Evolutionary conservation across 73 alveolate genomes (phyloP), one percentile per base, ranked within the genome.

Genomic region (Effrenium voratum): DNA sequence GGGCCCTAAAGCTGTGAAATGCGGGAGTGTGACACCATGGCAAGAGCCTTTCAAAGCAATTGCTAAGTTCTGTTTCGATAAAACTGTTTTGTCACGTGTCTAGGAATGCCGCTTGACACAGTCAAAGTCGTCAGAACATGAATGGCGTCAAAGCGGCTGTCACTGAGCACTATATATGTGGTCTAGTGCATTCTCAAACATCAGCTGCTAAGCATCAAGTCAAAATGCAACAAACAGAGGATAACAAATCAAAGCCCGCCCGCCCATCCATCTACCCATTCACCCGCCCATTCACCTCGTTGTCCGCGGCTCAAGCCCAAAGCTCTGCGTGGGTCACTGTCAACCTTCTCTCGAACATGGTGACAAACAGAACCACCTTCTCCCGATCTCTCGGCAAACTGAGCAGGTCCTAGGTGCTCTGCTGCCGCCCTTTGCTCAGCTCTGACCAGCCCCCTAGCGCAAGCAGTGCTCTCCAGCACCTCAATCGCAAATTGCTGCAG

Each of bases 391-490:
- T 4, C 4, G 38, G 76, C 38, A 34, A 63, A 13, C 76, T 4
- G 76, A 13, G 32, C 76, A 15, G 50, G 70, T 82, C 32, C 75
- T 13, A 82, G 75, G 49, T 49, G 73, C 38, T 82, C 75, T 10
- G 49, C 92, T 2, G 45, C 52, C 28, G 75, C 36, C 60, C 60
- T 0, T 19, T 59, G 79, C 5, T 82, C 95, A 66, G 24, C 47
- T 34, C 84, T 55, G 4, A 84, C 95, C 84, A 87, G 76, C 0
- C 84, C 83, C 6, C 59, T 34, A 24, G 68, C 83, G 6, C 68
- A 82, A 28, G 70, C 38, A 13, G 84, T 40, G 24, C 40, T 38
- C 5, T 87, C 95, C 12, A 87, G 82, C 10, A 87, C 95, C 95
- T 80, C 32, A 80, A n/a, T 50, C 45, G 93, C 38, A 15, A 32